Percentiles rank a stretch among this genome's conserved stretches.
These are phyloP conservation scores for Gillenia trifoliata DNA, from an alignment of 306 rosid species.

Conservation along the genomic window DNA sequence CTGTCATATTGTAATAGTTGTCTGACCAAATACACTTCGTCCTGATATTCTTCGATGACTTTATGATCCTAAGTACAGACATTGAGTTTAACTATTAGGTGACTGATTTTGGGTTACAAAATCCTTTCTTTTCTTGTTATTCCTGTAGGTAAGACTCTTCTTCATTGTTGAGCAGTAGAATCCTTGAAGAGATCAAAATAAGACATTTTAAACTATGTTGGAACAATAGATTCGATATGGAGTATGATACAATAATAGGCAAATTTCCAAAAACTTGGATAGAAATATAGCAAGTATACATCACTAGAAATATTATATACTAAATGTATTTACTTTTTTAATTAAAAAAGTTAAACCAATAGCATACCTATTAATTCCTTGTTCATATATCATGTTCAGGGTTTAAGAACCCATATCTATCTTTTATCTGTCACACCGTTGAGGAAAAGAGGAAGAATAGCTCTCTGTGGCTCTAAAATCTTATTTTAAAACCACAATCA, in stretches of 20 bases:
- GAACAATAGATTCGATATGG: too few species aligned
- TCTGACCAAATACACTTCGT: not conserved
- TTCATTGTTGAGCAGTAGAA: not conserved
- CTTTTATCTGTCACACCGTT: not conserved
- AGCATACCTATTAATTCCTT: not conserved
- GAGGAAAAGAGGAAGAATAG: not conserved
- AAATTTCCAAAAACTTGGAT: not conserved
- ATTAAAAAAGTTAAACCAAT: not conserved
- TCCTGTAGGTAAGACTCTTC: not conserved
- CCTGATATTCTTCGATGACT: not conserved
- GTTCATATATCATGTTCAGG: not conserved
- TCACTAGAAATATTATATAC: not conserved
- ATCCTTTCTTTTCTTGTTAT: not conserved
- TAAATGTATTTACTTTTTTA: not conserved
- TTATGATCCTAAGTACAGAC: not conserved
- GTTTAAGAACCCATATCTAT: not conserved
- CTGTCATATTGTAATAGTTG: not conserved
- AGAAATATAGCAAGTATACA: not conserved
- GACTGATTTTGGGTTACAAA: not conserved
- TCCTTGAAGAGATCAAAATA: not conserved
- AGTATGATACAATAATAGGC: not conserved
- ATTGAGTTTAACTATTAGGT: not conserved
- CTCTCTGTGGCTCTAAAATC: not conserved
- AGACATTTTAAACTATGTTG: not conserved
- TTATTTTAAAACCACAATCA: not conserved